phyloP scores from a whole-genome alignment of 164 flowering plant genomes.

The Platanus orientalis region DNA sequence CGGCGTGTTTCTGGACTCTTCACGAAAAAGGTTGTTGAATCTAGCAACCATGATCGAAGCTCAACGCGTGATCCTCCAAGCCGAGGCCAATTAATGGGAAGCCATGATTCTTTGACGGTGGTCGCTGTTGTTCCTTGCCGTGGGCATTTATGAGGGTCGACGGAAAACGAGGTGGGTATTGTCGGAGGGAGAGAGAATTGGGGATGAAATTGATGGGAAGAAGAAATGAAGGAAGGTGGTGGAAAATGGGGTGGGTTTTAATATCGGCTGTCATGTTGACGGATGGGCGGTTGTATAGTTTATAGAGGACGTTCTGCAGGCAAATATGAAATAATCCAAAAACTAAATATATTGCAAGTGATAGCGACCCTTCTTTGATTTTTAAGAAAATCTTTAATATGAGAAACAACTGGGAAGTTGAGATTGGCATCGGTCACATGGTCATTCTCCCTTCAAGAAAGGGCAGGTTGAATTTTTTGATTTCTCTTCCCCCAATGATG shows the following conservation, averaged over 20 bases:
- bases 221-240: slow-evolving; percentile 2
- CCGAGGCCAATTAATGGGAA: background rate
- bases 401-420: background rate
- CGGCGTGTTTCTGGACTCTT: slow-evolving; percentile 29
- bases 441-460: slow-evolving; percentile 8
- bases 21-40: slow-evolving; percentile 34
- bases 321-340: slow-evolving; percentile 30
- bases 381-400: background rate
- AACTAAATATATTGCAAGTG: slow-evolving; percentile 12
- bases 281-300: slow-evolving; percentile 31
- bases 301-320: slow-evolving; percentile 58
- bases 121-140: no score
- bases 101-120: background rate
- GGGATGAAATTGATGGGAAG: slow-evolving; percentile 7
- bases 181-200: slow-evolving; percentile 4
- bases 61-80: background rate
- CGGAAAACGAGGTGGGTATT: background rate
- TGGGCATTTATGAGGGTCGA: background rate
- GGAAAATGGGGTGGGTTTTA: slow-evolving; percentile 10
- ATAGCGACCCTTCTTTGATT: slow-evolving; percentile 18
- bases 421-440: slow-evolving; percentile 5
- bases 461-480: slow-evolving; percentile 3
- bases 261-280: slow-evolving; percentile 36
- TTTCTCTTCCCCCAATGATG: slow-evolving; percentile 4
- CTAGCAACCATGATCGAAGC: slow-evolving; percentile 32